These are phyloP conservation scores for Miscanthus lutarioriparius DNA, from an alignment of 176 grass and related monocot species.

Conservation along the genomic window DNA sequence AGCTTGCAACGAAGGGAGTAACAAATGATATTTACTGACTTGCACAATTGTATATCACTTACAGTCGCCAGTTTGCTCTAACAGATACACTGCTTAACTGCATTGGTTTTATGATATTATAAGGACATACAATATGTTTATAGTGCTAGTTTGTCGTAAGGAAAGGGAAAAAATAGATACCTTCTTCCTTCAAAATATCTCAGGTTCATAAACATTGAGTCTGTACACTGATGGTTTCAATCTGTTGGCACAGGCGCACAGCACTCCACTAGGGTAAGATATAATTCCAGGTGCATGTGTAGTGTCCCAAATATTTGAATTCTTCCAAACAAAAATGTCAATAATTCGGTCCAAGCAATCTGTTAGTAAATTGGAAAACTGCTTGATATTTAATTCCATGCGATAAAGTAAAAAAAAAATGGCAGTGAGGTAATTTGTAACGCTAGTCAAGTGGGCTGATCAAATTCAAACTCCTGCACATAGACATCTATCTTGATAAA, in stretches of 20 bases:
- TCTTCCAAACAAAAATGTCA: neutral
- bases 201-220: neutral
- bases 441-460: neutral
- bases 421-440: neutral
- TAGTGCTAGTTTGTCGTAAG: neutral
- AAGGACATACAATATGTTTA: neutral
- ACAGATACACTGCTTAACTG: neutral
- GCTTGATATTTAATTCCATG: neutral
- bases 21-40: neutral
- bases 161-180: neutral
- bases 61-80: neutral
- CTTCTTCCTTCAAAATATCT: neutral
- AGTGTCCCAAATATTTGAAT: neutral
- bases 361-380: neutral
- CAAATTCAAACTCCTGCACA: neutral
- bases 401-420: neutral
- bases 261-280: neutral
- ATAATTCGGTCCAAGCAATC: neutral
- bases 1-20: neutral
- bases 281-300: neutral
- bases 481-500: neutral
- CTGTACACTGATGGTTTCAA: neutral
- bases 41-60: neutral
- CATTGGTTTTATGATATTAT: constrained; percentile 12
- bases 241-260: neutral